Percentiles rank a stretch among this genome's conserved stretches.
These are phyloP conservation scores for Stellera chamaejasme DNA, from an alignment of 345 rosid genomes.

Conservation along the genomic window DNA sequence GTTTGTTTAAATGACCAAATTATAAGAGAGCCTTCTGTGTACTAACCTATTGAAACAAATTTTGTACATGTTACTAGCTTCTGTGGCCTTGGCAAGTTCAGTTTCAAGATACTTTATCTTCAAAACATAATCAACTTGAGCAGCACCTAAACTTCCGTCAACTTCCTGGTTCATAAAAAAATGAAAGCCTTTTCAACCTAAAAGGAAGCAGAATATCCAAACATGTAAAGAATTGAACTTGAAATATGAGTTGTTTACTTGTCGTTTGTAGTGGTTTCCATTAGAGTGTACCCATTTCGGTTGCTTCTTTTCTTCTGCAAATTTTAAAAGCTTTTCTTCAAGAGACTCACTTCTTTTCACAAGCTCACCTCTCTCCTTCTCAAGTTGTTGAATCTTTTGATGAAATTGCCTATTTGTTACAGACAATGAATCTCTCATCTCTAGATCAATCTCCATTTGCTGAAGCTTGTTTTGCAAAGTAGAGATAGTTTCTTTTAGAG, in stretches of 20 bases:
- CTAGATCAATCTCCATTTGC: constrained; percentile 21
- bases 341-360: constrained; percentile 22
- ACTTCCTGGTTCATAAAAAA: constrained; percentile 16
- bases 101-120: constrained; percentile 27
- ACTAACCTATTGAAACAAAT: constrained; percentile 26
- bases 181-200: not conserved
- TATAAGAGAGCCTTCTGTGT: not conserved
- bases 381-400: constrained; percentile 28
- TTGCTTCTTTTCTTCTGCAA: constrained; percentile 26
- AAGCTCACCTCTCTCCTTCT: constrained; percentile 31
- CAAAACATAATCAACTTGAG: constrained; percentile 9
- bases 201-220: not conserved
- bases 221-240: too few relatives aligned
- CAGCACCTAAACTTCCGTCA: constrained; percentile 4
- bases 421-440: constrained; percentile 18
- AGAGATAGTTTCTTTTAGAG: constrained; percentile 24
- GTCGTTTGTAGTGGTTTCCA: constrained; percentile 13
- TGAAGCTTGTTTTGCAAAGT: constrained; percentile 28
- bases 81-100: constrained; percentile 21
- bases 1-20: too few relatives aligned
- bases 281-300: not conserved
- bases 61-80: constrained; percentile 22
- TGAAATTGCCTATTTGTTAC: constrained; percentile 33
- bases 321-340: constrained; percentile 29
- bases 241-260: constrained; percentile 11